Conservation (phyloP, 1,284 basidiomycete genomes). For the Pseudozyma thailandica region DNA sequence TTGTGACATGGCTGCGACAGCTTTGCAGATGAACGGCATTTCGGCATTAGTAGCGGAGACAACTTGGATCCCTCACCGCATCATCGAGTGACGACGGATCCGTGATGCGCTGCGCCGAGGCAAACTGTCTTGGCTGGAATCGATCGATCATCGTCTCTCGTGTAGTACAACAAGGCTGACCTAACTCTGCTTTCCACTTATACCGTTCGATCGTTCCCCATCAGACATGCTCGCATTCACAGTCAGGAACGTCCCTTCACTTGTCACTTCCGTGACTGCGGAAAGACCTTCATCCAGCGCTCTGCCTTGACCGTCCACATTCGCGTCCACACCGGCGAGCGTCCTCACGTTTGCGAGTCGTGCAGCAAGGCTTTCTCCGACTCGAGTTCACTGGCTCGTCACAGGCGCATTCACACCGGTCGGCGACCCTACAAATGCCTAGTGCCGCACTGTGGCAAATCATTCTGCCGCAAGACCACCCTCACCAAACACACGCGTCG, state of each 20-base stretch:
- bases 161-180: neutral
- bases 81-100: no score
- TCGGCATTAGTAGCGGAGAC: neutral
- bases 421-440: constrained; percentile 68
- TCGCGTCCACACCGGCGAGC: constrained; percentile 81
- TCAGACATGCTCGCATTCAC: constrained; percentile 63
- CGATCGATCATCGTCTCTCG: neutral
- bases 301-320: constrained; percentile 82
- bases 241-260: constrained; percentile 62
- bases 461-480: constrained; percentile 69
- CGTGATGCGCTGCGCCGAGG: no score
- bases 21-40: neutral
- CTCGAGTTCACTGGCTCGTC: constrained; percentile 73
- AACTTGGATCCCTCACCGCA: no score
- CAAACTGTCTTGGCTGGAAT: neutral
- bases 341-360: constrained; percentile 83
- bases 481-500: constrained; percentile 69
- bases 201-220: neutral
- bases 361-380: constrained; percentile 69
- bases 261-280: constrained; percentile 57
- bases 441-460: constrained; percentile 56
- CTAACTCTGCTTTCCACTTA: neutral
- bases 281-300: constrained; percentile 66
- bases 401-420: constrained; percentile 78
- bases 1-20: constrained; percentile 1